Evolutionary conservation across 2,329 filamentous ascomycete genomes (phyloP).

Genomic region (Alternaria sp.): DNA sequence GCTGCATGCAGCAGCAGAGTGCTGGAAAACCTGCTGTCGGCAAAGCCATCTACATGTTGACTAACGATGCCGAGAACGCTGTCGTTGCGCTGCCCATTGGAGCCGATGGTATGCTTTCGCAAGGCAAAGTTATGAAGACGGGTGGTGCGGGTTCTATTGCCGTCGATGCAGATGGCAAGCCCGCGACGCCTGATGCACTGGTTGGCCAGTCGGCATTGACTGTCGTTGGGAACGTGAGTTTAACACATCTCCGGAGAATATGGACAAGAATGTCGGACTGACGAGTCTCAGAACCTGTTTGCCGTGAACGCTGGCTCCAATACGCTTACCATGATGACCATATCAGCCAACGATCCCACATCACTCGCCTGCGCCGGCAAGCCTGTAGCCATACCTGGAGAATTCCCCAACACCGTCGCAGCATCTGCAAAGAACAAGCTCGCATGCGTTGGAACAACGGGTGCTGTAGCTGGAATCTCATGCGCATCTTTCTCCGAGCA

Average conservation of each 20-base stretch:
- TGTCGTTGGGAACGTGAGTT: slow-evolving; percentile 61
- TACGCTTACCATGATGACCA: slow-evolving; percentile 48
- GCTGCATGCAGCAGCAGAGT: slow-evolving; percentile 7
- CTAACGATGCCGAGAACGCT: slow-evolving; percentile 59
- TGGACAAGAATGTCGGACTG: neutral
- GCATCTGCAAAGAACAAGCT: slow-evolving; percentile 45
- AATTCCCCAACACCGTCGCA: slow-evolving; percentile 50
- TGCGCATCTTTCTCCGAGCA: slow-evolving; percentile 41
- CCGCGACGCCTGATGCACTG: slow-evolving; percentile 58
- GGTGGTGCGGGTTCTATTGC: slow-evolving; percentile 56
- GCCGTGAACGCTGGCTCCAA: slow-evolving; percentile 57
- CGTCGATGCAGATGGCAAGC: slow-evolving; percentile 46
- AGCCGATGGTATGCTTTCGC: slow-evolving; percentile 55
- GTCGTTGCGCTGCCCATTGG: slow-evolving; percentile 60
- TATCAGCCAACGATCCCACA: slow-evolving; percentile 38
- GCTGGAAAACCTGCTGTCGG: slow-evolving; percentile 6
- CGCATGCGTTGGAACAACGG: slow-evolving; percentile 49
- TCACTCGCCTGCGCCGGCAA: slow-evolving; percentile 40
- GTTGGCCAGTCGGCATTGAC: slow-evolving; percentile 59
- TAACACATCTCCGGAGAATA: neutral
- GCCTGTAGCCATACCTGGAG: slow-evolving; percentile 42
- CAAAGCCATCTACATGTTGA: slow-evolving; percentile 64
- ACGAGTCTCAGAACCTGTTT: slow-evolving; percentile 55
- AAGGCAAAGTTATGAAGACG: slow-evolving; percentile 53
- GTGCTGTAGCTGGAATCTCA: slow-evolving; percentile 45